A percentile compares a stretch with the other conserved stretches of the same genome.
phyloP scores from a whole-genome alignment of 2,329 filamentous ascomycete species.

The Seiridium unicorne region DNA sequence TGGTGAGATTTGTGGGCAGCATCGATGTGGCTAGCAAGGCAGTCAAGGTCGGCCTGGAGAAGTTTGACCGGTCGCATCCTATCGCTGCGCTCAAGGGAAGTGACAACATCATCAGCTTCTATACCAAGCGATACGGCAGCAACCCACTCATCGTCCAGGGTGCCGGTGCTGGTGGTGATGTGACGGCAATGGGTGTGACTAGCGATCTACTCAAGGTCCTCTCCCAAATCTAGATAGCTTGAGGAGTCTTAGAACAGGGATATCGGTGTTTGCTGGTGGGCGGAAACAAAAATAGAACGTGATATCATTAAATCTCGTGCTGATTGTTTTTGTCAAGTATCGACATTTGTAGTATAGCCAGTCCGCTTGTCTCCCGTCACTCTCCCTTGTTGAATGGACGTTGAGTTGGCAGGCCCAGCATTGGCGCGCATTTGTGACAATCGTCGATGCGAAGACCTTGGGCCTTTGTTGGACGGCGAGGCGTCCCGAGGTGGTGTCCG shows the following conservation, averaged over 20 bases:
- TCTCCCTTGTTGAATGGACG: not conserved
- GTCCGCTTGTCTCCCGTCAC: not conserved
- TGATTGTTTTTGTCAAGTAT: too few species aligned
- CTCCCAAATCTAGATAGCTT: slow-evolving; percentile 55
- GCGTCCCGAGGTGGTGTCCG: slow-evolving; percentile 15
- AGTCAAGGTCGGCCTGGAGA: slow-evolving; percentile 90
- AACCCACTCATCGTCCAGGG: slow-evolving; percentile 95
- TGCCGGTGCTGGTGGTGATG: slow-evolving; percentile 88
- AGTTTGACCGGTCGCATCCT: slow-evolving; percentile 82
- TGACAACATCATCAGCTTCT: slow-evolving; percentile 99
- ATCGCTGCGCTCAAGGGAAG: slow-evolving; percentile 95
- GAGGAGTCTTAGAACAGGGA: not conserved
- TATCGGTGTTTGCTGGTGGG: not conserved
- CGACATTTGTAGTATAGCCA: not conserved
- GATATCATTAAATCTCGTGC: not conserved
- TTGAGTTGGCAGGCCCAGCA: not conserved
- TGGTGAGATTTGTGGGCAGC: slow-evolving; percentile 90
- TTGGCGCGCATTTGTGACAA: not conserved
- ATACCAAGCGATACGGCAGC: slow-evolving; percentile 88
- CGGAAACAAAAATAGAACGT: not conserved
- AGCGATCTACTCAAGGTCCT: slow-evolving; percentile 88
- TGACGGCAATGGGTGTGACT: slow-evolving; percentile 98
- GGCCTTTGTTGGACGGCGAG: not conserved
- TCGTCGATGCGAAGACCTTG: not conserved
- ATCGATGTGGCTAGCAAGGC: slow-evolving; percentile 79